Percentiles rank a stretch among this genome's conserved stretches.
Conservation (phyloP, 2,329 filamentous ascomycete species). For the Teratosphaeriaceae sp. region DNA sequence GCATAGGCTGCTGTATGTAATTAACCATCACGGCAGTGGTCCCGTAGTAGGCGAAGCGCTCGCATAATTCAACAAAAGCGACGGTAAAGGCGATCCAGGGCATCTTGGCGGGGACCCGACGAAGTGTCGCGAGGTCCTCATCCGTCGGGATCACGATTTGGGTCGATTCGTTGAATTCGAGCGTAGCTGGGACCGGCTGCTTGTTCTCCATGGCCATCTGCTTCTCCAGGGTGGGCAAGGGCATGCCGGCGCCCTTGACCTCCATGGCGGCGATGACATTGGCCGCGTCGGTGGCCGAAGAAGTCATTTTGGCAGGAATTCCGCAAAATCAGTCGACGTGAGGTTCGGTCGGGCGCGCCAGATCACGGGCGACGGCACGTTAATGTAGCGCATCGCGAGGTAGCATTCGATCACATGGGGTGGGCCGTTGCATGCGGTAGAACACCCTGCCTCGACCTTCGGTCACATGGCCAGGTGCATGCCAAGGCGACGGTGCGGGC, state of each 20-base stretch:
- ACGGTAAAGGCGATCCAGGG: constrained; percentile 42
- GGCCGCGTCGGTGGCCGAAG: neutral
- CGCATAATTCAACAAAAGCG: constrained; percentile 43
- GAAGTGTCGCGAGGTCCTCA: constrained; percentile 37
- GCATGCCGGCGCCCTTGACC: constrained; percentile 1
- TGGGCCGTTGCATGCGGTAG: too few species aligned
- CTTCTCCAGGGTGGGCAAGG: neutral
- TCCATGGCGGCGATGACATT: neutral
- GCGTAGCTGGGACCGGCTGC: neutral
- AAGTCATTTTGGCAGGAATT: neutral
- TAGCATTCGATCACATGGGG: too few species aligned
- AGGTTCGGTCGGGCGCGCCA: too few species aligned
- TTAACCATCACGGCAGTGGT: constrained; percentile 44
- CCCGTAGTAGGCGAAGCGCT: constrained; percentile 40
- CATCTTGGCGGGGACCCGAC: constrained; percentile 40
- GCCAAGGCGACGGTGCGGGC: too few species aligned
- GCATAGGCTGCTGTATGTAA: constrained; percentile 35
- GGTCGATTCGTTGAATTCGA: neutral
- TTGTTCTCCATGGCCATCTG: constrained; percentile 2
- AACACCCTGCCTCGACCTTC: too few species aligned
- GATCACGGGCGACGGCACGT: too few species aligned
- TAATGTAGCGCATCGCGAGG: too few species aligned
- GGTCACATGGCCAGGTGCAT: too few species aligned
- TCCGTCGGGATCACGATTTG: constrained; percentile 30
- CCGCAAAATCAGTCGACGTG: too few species aligned